Evolutionary conservation across 2,329 filamentous ascomycete genomes (phyloP).

Genomic region (Calonectria naviculata): DNA sequence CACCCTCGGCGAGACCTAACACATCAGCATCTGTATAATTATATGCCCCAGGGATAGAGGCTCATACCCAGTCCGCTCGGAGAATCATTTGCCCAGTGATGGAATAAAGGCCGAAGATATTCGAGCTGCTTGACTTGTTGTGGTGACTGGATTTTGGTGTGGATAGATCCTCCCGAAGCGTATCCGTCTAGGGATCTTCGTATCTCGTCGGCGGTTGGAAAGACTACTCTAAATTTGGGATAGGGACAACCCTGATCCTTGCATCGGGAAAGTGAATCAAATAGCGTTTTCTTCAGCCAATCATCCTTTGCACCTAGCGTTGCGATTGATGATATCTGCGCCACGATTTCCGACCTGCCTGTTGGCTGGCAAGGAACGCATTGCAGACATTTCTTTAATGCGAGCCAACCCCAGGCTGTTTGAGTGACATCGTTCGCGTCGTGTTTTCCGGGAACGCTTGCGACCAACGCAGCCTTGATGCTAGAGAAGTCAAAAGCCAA

Average conservation of each 20-base stretch:
- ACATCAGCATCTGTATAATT: neutral
- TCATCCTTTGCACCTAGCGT: slow-evolving; percentile 76
- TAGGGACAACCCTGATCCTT: slow-evolving; percentile 28
- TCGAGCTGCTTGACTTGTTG: slow-evolving; percentile 79
- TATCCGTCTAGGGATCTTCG: slow-evolving; percentile 83
- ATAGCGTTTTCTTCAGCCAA: slow-evolving; percentile 78
- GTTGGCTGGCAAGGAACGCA: slow-evolving; percentile 58
- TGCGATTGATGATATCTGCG: slow-evolving; percentile 84
- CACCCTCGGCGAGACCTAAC: slow-evolving; percentile 41
- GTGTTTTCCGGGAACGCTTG: slow-evolving; percentile 80
- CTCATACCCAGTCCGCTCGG: slow-evolving; percentile 46
- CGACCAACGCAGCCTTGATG: slow-evolving; percentile 78
- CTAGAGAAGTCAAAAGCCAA: slow-evolving; percentile 74
- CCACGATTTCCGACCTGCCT: slow-evolving; percentile 61
- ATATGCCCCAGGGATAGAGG: neutral
- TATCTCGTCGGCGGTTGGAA: slow-evolving; percentile 84
- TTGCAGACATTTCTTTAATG: slow-evolving; percentile 69
- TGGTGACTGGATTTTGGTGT: slow-evolving; percentile 78
- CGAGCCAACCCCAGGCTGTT: slow-evolving; percentile 83
- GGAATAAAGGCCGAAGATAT: slow-evolving; percentile 77
- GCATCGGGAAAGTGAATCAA: slow-evolving; percentile 57
- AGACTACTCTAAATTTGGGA: slow-evolving; percentile 77
- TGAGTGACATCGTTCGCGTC: slow-evolving; percentile 56
- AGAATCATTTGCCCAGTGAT: slow-evolving; percentile 79
- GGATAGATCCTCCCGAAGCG: slow-evolving; percentile 80